Evolutionary conservation across 805 yeast species (phyloP).

Genomic region (Candida insectalens): DNA sequence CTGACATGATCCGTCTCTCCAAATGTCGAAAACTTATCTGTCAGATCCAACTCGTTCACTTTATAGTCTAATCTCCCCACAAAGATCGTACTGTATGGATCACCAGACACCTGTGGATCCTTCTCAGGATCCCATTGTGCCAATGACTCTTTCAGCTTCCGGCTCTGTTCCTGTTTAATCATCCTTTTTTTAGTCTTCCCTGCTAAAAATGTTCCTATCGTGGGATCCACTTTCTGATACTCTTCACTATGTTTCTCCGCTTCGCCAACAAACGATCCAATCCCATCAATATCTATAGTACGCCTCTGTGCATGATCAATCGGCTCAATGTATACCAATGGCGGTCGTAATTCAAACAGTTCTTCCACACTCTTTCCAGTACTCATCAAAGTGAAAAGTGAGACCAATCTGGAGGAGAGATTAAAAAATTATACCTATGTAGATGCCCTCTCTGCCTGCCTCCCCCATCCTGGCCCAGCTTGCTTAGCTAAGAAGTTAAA

Average conservation of each 20-base stretch:
- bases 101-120: slow-evolving; percentile 53
- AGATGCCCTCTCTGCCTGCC: no score
- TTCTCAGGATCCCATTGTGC: slow-evolving; percentile 42
- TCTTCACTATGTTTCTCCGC: slow-evolving; percentile 23
- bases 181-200: slow-evolving; percentile 6
- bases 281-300: slow-evolving; percentile 37
- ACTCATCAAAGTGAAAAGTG: no score
- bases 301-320: slow-evolving; percentile 39
- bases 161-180: slow-evolving; percentile 18
- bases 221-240: slow-evolving; percentile 3
- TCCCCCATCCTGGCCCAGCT: no score
- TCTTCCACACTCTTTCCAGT: no score
- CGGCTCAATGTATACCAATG: slow-evolving; percentile 39
- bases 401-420: no score
- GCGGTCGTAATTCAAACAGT: slow-evolving; percentile 49
- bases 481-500: no score
- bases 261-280: slow-evolving; percentile 25
- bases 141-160: slow-evolving; percentile 25
- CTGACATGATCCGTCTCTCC: slow-evolving; percentile 63
- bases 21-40: slow-evolving; percentile 46
- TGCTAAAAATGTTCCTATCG: neutral
- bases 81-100: slow-evolving; percentile 74
- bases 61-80: slow-evolving; percentile 62
- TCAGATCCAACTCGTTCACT: slow-evolving; percentile 59
- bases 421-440: neutral